Conservation (phyloP, 371 early-diverging fungal genomes). For the Scutellospora calospora region DNA sequence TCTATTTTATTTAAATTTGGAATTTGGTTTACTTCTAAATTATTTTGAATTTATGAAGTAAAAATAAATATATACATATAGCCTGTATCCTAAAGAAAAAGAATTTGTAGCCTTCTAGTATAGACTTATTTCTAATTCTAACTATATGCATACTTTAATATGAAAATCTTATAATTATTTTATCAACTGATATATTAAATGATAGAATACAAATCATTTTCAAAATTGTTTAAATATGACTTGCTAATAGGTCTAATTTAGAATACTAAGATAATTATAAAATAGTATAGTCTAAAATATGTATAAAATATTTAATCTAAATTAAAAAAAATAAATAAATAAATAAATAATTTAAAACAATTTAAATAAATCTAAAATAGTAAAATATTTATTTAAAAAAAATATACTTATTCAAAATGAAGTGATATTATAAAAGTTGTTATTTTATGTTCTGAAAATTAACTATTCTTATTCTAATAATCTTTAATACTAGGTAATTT, state of each 20-base stretch:
- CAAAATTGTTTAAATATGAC: not conserved
- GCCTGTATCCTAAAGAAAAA: slow-evolving; percentile 43
- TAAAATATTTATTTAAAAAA: too few relatives aligned
- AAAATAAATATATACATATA: slow-evolving; percentile 37
- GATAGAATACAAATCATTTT: not conserved
- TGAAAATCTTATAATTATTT: slow-evolving; percentile 46
- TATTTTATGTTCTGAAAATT: slow-evolving; percentile 36
- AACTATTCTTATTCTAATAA: not conserved
- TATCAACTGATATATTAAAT: slow-evolving; percentile 44
- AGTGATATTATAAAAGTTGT: slow-evolving; percentile 29
- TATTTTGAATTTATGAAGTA: slow-evolving; percentile 19
- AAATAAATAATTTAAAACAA: not conserved
- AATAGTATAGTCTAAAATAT: not conserved
- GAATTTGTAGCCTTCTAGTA: slow-evolving; percentile 44
- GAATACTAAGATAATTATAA: not conserved
- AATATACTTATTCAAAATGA: too few relatives aligned
- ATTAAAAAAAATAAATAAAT: not conserved
- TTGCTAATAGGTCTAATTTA: not conserved
- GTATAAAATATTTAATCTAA: slow-evolving; percentile 12
- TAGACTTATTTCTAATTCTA: slow-evolving; percentile 45
- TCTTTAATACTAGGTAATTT: slow-evolving; percentile 6
- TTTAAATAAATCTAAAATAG: too few relatives aligned
- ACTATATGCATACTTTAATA: slow-evolving; percentile 39
- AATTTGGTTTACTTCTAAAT: slow-evolving; percentile 11
- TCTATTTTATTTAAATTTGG: not conserved